phyloP scores from a whole-genome alignment of 2,329 filamentous ascomycete genomes.

The Venturia carpophila region DNA sequence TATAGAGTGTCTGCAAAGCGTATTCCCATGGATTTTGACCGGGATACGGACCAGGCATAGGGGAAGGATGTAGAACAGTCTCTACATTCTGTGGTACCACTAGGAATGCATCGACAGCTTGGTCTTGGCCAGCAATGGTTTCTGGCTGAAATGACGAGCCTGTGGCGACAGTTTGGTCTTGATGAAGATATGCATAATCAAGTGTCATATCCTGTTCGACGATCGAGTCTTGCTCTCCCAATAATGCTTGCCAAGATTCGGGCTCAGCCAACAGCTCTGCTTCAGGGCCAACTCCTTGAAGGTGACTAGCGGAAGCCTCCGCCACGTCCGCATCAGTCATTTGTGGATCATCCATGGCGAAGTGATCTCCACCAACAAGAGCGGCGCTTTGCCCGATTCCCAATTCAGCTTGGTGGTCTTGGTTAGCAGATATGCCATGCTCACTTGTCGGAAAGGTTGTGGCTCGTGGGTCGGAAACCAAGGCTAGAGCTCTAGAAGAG shows the following conservation, averaged over 20 bases:
- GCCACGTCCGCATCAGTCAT: not conserved
- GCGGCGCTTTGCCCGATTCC: not conserved
- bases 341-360: not conserved
- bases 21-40: slow-evolving; percentile 20
- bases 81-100: not conserved
- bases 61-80: slow-evolving; percentile 25
- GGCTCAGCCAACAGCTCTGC: not conserved
- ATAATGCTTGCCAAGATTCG: not conserved
- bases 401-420: not conserved
- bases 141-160: not conserved
- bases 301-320: no score
- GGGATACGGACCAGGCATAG: slow-evolving; percentile 22
- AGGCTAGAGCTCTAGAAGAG: slow-evolving; percentile 31
- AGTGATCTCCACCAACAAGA: not conserved
- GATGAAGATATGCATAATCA: not conserved
- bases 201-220: not conserved
- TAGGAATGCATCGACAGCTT: not conserved
- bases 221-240: not conserved
- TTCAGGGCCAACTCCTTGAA: not conserved
- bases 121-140: not conserved
- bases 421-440: not conserved
- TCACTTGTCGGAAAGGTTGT: not conserved
- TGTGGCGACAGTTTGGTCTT: not conserved
- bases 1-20: slow-evolving; percentile 33
- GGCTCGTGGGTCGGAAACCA: not conserved